Evolutionary conservation across 2,329 filamentous ascomycete genomes (phyloP), one percentile per base, ranked within the genome.

Genomic region (Purpureocillium takamizusanense): DNA sequence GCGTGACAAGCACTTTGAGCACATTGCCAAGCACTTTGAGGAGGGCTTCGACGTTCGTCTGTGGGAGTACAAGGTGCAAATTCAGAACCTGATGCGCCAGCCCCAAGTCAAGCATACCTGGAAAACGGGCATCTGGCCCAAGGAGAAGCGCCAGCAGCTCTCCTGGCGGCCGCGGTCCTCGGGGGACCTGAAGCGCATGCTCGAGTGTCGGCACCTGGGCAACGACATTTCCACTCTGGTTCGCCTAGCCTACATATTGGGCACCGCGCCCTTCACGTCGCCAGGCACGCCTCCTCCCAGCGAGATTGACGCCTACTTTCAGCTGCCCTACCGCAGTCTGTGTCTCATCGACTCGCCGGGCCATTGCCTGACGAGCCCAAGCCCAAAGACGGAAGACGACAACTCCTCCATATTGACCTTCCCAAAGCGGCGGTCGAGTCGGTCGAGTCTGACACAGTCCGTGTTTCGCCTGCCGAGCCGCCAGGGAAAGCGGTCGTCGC

Each of bases 1-100:
- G 16, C 60, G 60, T 13, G 63, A 67, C 43, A 66, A 62, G 46
- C 66, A 65, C 51, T 67, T 68, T 46, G 65, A 67, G 44, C 65
- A 68, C 43, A 63, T 68, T 38, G 65, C 64, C 30, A 66, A 66
- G 48, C 65, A 68, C 42, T 67, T 67, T 17, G 63, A 67, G 43
- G 61, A 64, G 31, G 61, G 62, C 29, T 62, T 55, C 31, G 59
- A 64, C 16, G 61, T 65, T 13, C 56, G 57, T 39, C 56, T 62
- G 33, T 68, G 65, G 65, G 62, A 67, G 38, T 67, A 66, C 48
- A 58, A 57, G 35, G 53, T 61, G 10, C 61, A 66, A 44, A 49
- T 68, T 31, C 65, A 67, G 42, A 68, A 68, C 43, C 51, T 68
- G 15, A 58, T 68, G 52, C 55, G 65, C 32, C 65, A 68, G 42